A percentile compares a stretch with the other conserved stretches of the same genome.
Evolutionary conservation across 257 asterid genomes (phyloP).

Genomic region (Salvia rosmarinus): DNA sequence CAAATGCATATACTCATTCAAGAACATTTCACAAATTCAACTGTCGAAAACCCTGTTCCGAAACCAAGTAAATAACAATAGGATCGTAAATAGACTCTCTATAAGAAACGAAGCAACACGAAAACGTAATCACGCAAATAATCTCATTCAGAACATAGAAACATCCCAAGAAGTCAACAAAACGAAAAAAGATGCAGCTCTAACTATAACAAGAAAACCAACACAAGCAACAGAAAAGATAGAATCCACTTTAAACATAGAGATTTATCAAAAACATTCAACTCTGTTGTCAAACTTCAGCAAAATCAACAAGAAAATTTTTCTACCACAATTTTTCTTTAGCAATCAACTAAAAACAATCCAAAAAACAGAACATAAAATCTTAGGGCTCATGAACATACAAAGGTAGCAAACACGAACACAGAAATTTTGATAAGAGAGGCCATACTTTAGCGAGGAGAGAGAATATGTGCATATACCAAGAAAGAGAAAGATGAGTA

Average conservation of each 20-base stretch:
- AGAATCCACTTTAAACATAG: neutral
- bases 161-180: neutral
- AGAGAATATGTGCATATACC: conserved; percentile 47
- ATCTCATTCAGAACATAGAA: conserved; percentile 8
- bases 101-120: neutral
- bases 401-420: too few species aligned
- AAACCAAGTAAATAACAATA: neutral
- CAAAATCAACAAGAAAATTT: neutral
- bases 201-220: neutral
- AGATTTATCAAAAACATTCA: neutral
- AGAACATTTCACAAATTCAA: neutral
- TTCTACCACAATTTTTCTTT: too few species aligned
- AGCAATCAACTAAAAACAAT: neutral
- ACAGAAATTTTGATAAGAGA: neutral
- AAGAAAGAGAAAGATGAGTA: conserved; percentile 74
- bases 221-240: neutral
- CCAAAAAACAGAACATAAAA: conserved; percentile 16
- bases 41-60: neutral
- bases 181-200: neutral
- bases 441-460: neutral
- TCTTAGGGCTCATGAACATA: neutral
- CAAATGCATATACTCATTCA: neutral
- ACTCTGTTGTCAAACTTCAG: neutral
- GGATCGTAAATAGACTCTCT: neutral
- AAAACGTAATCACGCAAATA: neutral